phyloP scores from a whole-genome alignment of 2,329 filamentous ascomycete genomes.

The Beauveria sp. region DNA sequence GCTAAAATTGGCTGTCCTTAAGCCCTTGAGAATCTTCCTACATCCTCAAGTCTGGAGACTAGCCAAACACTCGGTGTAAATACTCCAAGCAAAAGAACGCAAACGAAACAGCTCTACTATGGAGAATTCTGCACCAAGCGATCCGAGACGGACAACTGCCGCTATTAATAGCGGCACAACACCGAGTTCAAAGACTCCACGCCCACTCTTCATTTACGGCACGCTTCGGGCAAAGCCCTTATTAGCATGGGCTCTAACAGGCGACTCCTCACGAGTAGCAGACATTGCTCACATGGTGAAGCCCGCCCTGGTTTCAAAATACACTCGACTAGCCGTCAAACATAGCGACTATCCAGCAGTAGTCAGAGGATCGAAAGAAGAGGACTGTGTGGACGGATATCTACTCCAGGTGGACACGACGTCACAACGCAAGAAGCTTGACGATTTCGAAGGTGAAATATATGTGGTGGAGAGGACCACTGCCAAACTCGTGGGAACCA shows the following conservation, averaged over 20 bases:
- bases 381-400: constrained; percentile 19
- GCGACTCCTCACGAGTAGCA: constrained; percentile 16
- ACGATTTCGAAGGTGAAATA: constrained; percentile 24
- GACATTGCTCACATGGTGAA: background rate
- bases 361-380: constrained; percentile 6
- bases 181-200: background rate
- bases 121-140: no score
- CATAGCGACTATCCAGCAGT: constrained; percentile 21
- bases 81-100: no score
- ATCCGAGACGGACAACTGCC: no score
- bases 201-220: constrained; percentile 23
- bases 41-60: no score
- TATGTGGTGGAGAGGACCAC: constrained; percentile 15
- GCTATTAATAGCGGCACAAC: no score
- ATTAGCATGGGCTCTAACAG: constrained; percentile 22
- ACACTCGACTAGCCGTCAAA: constrained; percentile 15
- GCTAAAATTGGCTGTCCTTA: no score
- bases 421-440: constrained; percentile 23
- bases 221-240: constrained; percentile 22
- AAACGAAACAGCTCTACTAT: no score
- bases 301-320: constrained; percentile 10
- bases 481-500: constrained; percentile 4
- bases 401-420: constrained; percentile 17
- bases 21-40: no score
- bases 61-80: no score